Base-by-base conservation (phyloP, 2,329 filamentous ascomycete species). In the Phaeophleospora eucalypticola region DNA sequence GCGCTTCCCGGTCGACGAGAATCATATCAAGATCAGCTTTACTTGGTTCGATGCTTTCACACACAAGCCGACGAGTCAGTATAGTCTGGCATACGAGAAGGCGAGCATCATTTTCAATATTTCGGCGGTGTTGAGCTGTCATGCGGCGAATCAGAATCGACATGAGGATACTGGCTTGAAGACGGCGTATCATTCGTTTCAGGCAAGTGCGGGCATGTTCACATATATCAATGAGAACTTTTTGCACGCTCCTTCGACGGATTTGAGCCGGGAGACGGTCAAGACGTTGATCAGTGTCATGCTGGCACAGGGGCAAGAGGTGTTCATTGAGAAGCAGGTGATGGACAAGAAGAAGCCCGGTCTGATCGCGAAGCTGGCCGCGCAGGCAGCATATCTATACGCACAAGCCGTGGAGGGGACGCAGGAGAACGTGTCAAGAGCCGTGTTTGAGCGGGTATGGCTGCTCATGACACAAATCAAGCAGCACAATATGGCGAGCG, bases 31-130 rank as follows among this genome's bases (percentile, higher is more conserved):
- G 73, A 95, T 98, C 62, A 88, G 87, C 6, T 98, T 98, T 67
- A 97, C 91, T 56, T 98, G 93, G 93, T 97, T 94, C 71, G 93
- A 98, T 69, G 93, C 94, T n/a, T 98, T 98, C 67, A 98, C 93
- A 36, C 90, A 95, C 68, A 96, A 97, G 65, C 80, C 89, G n/a
- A 98, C 93, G 3, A 84, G 90, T 3, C 93, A 98, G 68, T 96
- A 94, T 72, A 96, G 90, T 6, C 78, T 98, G 39, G 93, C 93
- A 39, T 98, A 94, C 67, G 93, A 98, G 69, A 98, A 98, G 67
- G 93, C 93, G 12, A 97, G 91, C 60, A 95, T 98, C 65, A 96
- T 98, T 62, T 98, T 98, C 78, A 98, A 98, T 70, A 98, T 98
- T 58, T 95, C 91, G 32, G 91, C 93, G 58, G 90, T 97, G 19